Conservation (phyloP, 805 yeast species). For the Danielia reshetovae region DNA sequence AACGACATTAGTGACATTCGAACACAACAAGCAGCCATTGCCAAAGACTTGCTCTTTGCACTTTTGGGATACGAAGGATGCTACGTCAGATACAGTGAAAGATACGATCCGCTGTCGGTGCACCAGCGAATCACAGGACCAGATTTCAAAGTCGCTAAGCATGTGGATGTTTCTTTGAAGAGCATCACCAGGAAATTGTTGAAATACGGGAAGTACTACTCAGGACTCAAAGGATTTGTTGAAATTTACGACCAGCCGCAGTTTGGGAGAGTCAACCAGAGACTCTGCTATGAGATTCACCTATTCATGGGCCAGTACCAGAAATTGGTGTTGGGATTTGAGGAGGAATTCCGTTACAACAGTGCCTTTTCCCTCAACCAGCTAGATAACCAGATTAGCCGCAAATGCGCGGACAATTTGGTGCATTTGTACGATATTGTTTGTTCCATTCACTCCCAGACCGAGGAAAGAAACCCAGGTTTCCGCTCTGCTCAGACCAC, state of each 20-base stretch:
- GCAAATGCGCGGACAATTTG: constrained; percentile 30
- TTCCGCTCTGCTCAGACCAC: constrained; percentile 13
- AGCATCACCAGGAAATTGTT: constrained; percentile 62
- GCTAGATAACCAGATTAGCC: constrained; percentile 40
- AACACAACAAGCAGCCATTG: constrained; percentile 69
- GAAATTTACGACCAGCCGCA: constrained; percentile 51
- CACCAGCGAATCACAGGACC: constrained; percentile 59
- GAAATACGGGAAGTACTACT: constrained; percentile 59
- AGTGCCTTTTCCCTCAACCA: constrained; percentile 54
- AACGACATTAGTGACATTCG: constrained; percentile 43
- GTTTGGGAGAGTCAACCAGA: constrained; percentile 72
- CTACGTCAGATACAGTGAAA: constrained; percentile 64
- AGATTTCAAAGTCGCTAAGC: constrained; percentile 67
- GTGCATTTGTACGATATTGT: constrained; percentile 57
- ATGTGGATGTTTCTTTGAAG: constrained; percentile 69
- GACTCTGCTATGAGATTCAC: constrained; percentile 59
- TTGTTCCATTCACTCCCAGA: constrained; percentile 46
- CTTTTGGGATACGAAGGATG: constrained; percentile 74
- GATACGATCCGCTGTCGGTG: constrained; percentile 45
- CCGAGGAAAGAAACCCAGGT: constrained; percentile 31
- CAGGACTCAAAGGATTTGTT: constrained; percentile 54
- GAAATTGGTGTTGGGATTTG: constrained; percentile 40
- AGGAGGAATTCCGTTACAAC: constrained; percentile 47
- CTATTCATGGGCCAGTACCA: constrained; percentile 25
- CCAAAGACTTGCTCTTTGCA: constrained; percentile 65